These are phyloP conservation scores for Lolium perenne DNA, from an alignment of 176 grass and related monocot species.

Conservation along the genomic window DNA sequence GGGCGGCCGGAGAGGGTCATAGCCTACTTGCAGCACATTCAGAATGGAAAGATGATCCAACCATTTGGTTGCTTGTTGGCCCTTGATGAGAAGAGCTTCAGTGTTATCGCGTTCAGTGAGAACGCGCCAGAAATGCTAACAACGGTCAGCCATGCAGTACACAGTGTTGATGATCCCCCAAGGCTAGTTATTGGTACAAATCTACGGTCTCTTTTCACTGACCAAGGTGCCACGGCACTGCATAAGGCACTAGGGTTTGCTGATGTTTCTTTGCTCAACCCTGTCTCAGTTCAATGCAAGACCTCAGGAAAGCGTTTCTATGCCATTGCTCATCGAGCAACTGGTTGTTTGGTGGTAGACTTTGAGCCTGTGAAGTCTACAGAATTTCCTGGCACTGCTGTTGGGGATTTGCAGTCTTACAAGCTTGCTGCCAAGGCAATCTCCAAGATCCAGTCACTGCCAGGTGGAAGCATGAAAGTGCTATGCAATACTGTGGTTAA, in stretches of 20 bases:
- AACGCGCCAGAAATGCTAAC: conserved; percentile 90
- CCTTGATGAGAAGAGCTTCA: conserved; percentile 81
- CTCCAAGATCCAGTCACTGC: conserved; percentile 6
- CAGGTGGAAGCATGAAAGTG: conserved; percentile 45
- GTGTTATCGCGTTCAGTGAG: neutral
- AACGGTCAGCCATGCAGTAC: conserved; percentile 65
- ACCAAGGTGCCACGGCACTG: conserved; percentile 63
- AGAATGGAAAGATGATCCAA: conserved; percentile 77
- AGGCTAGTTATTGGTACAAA: conserved; percentile 73
- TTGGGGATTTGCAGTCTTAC: conserved; percentile 74
- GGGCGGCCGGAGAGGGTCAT: too few relatives aligned
- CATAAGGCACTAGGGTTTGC: conserved; percentile 70
- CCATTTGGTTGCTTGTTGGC: conserved; percentile 81
- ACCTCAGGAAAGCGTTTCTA: conserved; percentile 89
- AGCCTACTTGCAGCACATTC: conserved; percentile 49
- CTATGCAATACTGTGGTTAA: conserved; percentile 76
- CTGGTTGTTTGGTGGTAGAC: conserved; percentile 47
- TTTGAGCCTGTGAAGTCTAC: conserved; percentile 80
- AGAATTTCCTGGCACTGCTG: conserved; percentile 73
- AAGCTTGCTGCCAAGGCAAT: too few relatives aligned
- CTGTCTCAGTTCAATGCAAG: conserved; percentile 78
- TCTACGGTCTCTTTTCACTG: conserved; percentile 70
- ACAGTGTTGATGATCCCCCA: conserved; percentile 56
- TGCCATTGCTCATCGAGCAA: conserved; percentile 67
- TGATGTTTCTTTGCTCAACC: conserved; percentile 83